These are phyloP conservation scores for Xylona heveae DNA, from an alignment of 495 filamentous ascomycete species.

Conservation along the genomic window DNA sequence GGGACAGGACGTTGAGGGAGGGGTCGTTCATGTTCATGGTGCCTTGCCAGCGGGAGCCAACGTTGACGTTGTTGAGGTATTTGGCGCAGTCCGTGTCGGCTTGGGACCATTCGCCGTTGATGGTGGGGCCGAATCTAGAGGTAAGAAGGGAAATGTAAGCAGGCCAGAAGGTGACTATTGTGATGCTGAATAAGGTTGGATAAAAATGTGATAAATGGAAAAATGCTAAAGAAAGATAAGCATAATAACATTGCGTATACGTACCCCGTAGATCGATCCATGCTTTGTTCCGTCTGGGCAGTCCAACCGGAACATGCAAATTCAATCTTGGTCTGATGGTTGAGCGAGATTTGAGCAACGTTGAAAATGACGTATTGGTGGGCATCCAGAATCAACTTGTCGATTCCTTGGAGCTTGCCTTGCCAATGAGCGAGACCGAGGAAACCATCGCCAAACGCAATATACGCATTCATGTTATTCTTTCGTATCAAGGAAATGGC, in stretches of 20 bases:
- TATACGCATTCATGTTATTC: constrained; percentile 42
- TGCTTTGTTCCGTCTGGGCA: constrained; percentile 45
- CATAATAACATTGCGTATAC: too few species aligned
- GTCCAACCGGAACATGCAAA: constrained; percentile 81
- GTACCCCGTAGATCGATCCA: constrained; percentile 49
- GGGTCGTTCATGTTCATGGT: constrained; percentile 40
- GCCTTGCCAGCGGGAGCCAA: constrained; percentile 81
- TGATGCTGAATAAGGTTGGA: constrained; percentile 1
- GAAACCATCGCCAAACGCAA: constrained; percentile 73
- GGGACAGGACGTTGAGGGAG: constrained; percentile 29
- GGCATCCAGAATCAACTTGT: constrained; percentile 55
- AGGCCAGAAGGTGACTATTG: background rate
- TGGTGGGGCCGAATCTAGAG: constrained; percentile 68
- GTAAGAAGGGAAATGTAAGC: background rate
- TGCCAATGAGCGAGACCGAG: constrained; percentile 65
- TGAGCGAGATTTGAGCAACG: constrained; percentile 43
- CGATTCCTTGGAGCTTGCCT: constrained; percentile 32
- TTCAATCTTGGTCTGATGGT: constrained; percentile 53
- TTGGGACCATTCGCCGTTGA: constrained; percentile 95
- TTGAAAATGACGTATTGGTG: constrained; percentile 93
- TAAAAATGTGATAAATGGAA: background rate
- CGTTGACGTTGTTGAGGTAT: constrained; percentile 76
- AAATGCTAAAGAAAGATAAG: background rate
- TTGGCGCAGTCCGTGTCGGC: constrained; percentile 88
- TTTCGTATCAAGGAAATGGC: constrained; percentile 42